Evolutionary conservation across 2,329 filamentous ascomycete genomes (phyloP).

Genomic region (Hyphodiscus sp.): DNA sequence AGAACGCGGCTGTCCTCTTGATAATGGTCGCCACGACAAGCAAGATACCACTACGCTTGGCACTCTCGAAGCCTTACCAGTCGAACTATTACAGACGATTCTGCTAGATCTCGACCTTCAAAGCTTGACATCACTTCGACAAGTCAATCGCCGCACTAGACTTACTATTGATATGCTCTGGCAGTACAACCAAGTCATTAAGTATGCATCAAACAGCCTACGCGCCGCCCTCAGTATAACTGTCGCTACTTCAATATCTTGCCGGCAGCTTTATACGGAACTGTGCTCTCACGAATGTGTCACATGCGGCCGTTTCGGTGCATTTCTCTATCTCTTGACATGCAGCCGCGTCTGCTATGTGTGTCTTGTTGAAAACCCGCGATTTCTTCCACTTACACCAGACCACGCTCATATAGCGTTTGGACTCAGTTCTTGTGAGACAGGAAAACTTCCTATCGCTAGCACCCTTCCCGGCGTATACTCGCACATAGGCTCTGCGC

Average conservation of each 20-base stretch:
- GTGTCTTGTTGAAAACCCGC: background rate
- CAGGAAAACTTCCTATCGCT: no score
- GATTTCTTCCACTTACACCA: background rate
- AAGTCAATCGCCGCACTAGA: background rate
- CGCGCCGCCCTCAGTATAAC: background rate
- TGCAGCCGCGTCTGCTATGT: background rate
- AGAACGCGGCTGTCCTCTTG: background rate
- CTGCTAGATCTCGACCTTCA: background rate
- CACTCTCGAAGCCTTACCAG: background rate
- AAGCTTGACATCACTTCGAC: background rate
- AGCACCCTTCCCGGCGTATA: no score
- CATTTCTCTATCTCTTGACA: background rate
- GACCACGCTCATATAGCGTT: background rate
- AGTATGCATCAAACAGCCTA: background rate
- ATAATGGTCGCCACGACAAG: background rate
- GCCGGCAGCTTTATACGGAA: background rate
- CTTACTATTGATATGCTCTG: background rate
- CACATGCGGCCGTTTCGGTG: background rate
- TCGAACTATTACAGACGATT: background rate
- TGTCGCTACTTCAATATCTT: no score
- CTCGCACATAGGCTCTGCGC: no score
- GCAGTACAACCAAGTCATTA: background rate
- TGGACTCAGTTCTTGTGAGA: no score
- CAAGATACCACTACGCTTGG: background rate
- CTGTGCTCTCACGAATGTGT: background rate